Base-by-base conservation (phyloP, 163 green algal species). In the Chlamydomonas reinhardtii region DNA sequence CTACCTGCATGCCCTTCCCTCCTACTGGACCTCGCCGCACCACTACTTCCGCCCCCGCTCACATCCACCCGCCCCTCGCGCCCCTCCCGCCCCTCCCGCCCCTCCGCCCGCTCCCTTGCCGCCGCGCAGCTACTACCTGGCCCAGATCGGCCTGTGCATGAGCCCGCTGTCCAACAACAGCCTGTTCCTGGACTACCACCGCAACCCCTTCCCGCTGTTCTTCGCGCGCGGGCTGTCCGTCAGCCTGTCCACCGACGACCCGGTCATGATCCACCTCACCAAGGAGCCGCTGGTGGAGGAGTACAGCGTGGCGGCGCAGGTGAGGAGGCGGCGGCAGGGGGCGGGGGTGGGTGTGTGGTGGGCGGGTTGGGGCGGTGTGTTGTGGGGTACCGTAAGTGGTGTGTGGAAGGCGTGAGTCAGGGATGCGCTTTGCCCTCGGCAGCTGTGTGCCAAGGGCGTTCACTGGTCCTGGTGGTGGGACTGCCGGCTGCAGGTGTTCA, bases 111-210 rank as follows among this genome's bases (percentile, higher is more conserved):
- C 59, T 29, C 34, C 19, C 31, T 2, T 52, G 73, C 79, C 82
- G 2, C 5, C 14, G 20, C 24, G 24, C 79, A 85, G 79, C 32
- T 91, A 80, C 83, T 92, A 91, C 86, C 70, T 87, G 39, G 68
- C 80, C n/a, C 96, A 99, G 95, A 97, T 99, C 73, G 98, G 98
- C 2, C 94, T 99, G 56, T 98, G 96, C 92, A 99, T 99, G 97
- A 96, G 86, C n/a, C 98, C 98, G 4, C 93, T 99, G 71, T 98
- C 94, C 92, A 99, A 99, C 95, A 99, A 99, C 95, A 97, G 92
- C 39, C 94, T 99, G 31, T 99, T 99, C 93, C 93, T 99, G 75
- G 98, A 99, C 94, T 99, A 99, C 94, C 97, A 99, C 94, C 94
- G 94, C 83, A 99, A 99, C 94, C 98, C 98, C 24, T 99, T 99